Conservation (phyloP, 1,284 basidiomycete species). For the Ustilago esculenta region DNA sequence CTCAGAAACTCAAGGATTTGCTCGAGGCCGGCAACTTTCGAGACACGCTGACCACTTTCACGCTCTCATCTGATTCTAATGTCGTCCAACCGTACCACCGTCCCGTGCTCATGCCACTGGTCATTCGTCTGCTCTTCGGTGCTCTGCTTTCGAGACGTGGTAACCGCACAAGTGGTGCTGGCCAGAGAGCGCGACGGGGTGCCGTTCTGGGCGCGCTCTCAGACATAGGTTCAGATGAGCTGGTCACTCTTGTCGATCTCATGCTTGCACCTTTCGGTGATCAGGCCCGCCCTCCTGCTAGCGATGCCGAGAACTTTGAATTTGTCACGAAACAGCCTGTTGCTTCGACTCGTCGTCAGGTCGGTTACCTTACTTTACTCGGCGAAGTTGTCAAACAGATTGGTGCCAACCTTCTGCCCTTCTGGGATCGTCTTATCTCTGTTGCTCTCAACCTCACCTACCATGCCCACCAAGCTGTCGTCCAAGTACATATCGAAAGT, state of each 20-base stretch:
- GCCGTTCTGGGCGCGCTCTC: slow-evolving; percentile 81
- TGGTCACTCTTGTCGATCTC: slow-evolving; percentile 81
- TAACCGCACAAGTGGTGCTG: slow-evolving; percentile 73
- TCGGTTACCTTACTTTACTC: slow-evolving; percentile 68
- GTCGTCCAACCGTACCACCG: slow-evolving; percentile 76
- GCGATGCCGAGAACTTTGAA: slow-evolving; percentile 30
- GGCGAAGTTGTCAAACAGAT: slow-evolving; percentile 64
- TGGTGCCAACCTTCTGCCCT: slow-evolving; percentile 39
- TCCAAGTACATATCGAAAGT: slow-evolving; percentile 25
- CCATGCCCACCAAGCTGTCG: slow-evolving; percentile 44
- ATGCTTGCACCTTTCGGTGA: slow-evolving; percentile 83
- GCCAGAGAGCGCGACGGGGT: slow-evolving; percentile 72
- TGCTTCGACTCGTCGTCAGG: slow-evolving; percentile 51
- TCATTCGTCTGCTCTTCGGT: slow-evolving; percentile 86
- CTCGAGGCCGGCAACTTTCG: slow-evolving; percentile 88
- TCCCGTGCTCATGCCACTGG: slow-evolving; percentile 76
- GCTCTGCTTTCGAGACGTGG: slow-evolving; percentile 85
- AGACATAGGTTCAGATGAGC: slow-evolving; percentile 78
- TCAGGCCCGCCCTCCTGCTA: slow-evolving; percentile 33
- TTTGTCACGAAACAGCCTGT: slow-evolving; percentile 36
- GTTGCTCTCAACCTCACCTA: slow-evolving; percentile 56
- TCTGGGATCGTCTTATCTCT: slow-evolving; percentile 54
- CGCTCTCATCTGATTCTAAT: slow-evolving; percentile 64
- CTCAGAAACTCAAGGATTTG: slow-evolving; percentile 76
- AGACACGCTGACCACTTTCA: slow-evolving; percentile 81